A percentile compares a stretch with the other conserved stretches of the same genome.
Evolutionary conservation across 257 asterid genomes (phyloP).

Genomic region (Solanum chilense): DNA sequence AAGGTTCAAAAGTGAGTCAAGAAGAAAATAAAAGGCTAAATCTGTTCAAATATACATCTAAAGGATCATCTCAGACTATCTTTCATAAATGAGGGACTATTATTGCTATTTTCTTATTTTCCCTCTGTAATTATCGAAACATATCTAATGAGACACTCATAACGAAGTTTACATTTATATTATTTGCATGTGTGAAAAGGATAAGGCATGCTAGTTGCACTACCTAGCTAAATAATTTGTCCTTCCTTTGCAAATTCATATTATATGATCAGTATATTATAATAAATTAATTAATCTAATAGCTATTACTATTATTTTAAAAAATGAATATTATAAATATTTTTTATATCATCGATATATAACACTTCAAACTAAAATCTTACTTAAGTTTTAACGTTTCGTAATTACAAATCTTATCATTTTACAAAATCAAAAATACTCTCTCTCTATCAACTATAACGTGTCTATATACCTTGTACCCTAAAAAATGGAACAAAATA

Average conservation of each 20-base stretch:
- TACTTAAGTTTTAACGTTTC: background rate
- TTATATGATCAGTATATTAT: too few species aligned
- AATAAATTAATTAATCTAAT: too few species aligned
- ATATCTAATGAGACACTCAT: background rate
- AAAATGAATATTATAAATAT: background rate
- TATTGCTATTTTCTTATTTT: background rate
- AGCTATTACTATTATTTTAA: too few species aligned
- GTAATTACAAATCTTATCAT: background rate
- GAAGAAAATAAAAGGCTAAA: background rate
- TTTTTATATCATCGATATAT: background rate
- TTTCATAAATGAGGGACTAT: background rate
- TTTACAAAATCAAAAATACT: background rate
- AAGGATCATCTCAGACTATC: background rate
- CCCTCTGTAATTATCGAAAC: background rate
- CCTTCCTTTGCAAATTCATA: too few species aligned
- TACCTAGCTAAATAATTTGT: too few species aligned
- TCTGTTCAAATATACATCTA: background rate
- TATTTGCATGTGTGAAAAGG: background rate
- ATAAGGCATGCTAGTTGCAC: background rate
- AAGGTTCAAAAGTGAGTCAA: background rate
- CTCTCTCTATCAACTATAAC: background rate
- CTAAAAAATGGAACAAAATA: background rate
- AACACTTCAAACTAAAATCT: background rate
- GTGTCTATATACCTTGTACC: background rate
- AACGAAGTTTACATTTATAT: background rate